Evolutionary conservation across 805 yeast genomes (phyloP).

Genomic region (Metschnikowia kofuensis): DNA sequence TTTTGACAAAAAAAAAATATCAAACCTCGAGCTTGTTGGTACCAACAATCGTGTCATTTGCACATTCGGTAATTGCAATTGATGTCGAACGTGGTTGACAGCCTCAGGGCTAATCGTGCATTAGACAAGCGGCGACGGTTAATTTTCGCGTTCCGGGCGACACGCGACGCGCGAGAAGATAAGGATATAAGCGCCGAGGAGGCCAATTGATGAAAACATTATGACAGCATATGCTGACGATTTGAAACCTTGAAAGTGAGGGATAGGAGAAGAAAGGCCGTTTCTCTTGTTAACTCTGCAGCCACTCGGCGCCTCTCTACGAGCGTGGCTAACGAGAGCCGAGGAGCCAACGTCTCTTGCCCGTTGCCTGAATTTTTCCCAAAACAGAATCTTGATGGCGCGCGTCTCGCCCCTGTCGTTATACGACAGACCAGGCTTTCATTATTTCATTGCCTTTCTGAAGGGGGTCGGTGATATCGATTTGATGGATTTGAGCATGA

Average conservation of each 20-base stretch:
- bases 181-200: background rate
- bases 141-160: background rate
- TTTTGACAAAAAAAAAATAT: too few species aligned
- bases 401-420: constrained; percentile 11
- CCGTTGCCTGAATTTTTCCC: constrained; percentile 2
- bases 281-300: too few species aligned
- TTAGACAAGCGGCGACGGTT: background rate
- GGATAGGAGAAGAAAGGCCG: too few species aligned
- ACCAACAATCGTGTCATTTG: too few species aligned
- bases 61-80: too few species aligned
- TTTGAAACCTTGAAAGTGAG: too few species aligned
- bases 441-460: background rate
- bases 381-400: constrained; percentile 3
- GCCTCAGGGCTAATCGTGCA: background rate
- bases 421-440: constrained; percentile 4
- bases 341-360: background rate
- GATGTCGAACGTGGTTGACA: background rate
- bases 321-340: too few species aligned
- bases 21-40: too few species aligned
- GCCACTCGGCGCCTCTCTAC: too few species aligned
- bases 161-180: background rate
- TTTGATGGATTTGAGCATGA: too few species aligned
- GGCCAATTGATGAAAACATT: too few species aligned
- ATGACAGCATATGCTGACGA: too few species aligned
- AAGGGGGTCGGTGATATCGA: background rate